Conservation (phyloP, 1,139 yeast species). For the Yamadazyma triangularis region DNA sequence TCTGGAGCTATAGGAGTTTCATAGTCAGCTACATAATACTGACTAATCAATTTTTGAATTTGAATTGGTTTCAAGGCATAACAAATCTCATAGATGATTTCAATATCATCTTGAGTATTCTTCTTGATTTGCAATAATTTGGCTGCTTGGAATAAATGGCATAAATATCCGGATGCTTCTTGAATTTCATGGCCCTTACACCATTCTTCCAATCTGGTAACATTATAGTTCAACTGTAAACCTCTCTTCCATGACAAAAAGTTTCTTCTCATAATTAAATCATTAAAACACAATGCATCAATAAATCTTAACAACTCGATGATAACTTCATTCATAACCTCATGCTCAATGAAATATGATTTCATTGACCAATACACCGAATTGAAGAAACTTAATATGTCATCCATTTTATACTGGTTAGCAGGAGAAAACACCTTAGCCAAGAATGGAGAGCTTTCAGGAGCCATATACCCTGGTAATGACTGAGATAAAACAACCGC, state of each 20-base stretch:
- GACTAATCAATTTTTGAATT: constrained; percentile 85
- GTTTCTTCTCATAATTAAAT: constrained; percentile 89
- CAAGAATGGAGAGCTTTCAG: constrained; percentile 80
- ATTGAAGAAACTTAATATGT: constrained; percentile 83
- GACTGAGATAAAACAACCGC: constrained; percentile 95
- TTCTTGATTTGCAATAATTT: constrained; percentile 89
- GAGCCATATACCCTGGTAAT: constrained; percentile 92
- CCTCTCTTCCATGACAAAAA: constrained; percentile 98
- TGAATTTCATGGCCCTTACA: constrained; percentile 92
- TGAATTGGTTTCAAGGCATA: constrained; percentile 92
- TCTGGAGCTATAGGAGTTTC: constrained; percentile 90
- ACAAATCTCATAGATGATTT: constrained; percentile 91
- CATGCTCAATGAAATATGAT: constrained; percentile 81
- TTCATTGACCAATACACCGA: constrained; percentile 92
- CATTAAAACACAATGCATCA: constrained; percentile 94
- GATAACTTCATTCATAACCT: constrained; percentile 81
- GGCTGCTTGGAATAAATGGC: constrained; percentile 90
- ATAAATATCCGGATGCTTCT: constrained; percentile 83
- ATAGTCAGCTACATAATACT: constrained; percentile 89
- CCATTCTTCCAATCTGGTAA: constrained; percentile 97
- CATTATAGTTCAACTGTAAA: constrained; percentile 91
- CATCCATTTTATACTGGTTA: constrained; percentile 90
- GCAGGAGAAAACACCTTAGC: constrained; percentile 75
- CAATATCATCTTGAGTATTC: constrained; percentile 85
- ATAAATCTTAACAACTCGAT: constrained; percentile 81